Conservation (phyloP, 163 green algal species). For the Picocystis sp. region DNA sequence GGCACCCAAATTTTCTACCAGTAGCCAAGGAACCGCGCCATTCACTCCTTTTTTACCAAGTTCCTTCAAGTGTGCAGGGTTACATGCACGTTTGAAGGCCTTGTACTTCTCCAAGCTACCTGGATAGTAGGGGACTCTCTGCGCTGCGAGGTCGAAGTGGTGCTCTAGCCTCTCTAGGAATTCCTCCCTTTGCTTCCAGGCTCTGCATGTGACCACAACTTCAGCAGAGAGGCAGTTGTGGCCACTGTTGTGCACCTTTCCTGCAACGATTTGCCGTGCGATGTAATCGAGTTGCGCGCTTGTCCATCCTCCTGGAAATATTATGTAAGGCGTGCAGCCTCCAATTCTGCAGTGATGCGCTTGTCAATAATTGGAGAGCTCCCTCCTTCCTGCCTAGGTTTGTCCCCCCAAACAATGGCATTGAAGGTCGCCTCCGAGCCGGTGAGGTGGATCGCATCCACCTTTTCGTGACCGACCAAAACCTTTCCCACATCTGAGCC, state of each 20-base stretch:
- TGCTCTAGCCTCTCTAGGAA: slow-evolving; percentile 41
- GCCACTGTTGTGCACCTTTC: slow-evolving; percentile 46
- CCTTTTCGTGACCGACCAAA: not conserved
- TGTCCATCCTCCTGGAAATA: slow-evolving; percentile 52
- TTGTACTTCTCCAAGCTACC: slow-evolving; percentile 13
- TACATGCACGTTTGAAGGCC: not conserved
- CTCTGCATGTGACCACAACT: slow-evolving; percentile 40
- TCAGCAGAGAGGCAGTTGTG: slow-evolving; percentile 71
- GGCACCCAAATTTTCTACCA: not conserved
- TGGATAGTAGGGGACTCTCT: slow-evolving; percentile 48
- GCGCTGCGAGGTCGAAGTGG: slow-evolving; percentile 13
- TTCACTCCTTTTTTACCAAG: not conserved
- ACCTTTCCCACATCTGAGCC: slow-evolving; percentile 29
- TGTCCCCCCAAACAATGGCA: slow-evolving; percentile 37
- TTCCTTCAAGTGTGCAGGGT: not conserved
- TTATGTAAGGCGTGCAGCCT: slow-evolving; percentile 70
- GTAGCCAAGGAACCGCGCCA: not conserved
- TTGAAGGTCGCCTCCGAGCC: slow-evolving; percentile 56
- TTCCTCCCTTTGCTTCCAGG: slow-evolving; percentile 44
- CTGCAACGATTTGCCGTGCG: slow-evolving; percentile 36
- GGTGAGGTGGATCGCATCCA: slow-evolving; percentile 57
- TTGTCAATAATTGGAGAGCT: slow-evolving; percentile 23
- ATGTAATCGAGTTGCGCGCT: slow-evolving; percentile 46
- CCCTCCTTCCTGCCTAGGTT: not conserved
- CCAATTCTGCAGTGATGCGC: slow-evolving; percentile 56